Conservation (phyloP, 345 rosid species). For the Aegle marmelos region DNA sequence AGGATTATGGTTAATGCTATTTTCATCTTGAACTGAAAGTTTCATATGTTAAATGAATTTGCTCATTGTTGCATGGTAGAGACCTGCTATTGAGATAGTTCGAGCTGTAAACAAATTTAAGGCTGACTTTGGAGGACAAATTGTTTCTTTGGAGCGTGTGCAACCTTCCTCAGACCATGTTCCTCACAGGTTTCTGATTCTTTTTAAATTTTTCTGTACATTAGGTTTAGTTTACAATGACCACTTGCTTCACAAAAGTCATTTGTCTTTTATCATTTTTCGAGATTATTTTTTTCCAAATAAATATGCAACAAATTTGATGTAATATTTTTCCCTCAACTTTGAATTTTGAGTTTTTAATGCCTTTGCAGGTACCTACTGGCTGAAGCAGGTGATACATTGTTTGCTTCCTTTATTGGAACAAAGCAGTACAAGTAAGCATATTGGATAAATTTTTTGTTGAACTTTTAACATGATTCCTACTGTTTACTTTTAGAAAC, state of each 20-base stretch:
- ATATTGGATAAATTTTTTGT: neutral
- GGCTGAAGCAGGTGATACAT: constrained; percentile 94
- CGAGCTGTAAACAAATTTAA: constrained; percentile 90
- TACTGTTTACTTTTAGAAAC: neutral
- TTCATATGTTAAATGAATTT: neutral
- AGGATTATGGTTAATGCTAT: neutral
- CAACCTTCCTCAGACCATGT: constrained; percentile 96
- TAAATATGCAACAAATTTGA: neutral
- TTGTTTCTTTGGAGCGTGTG: constrained; percentile 81
- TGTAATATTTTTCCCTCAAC: neutral
- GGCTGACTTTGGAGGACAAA: constrained; percentile 93
- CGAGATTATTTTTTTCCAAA: neutral
- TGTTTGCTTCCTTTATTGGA: constrained; percentile 95
- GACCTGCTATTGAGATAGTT: constrained; percentile 82
- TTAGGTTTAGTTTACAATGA: neutral
- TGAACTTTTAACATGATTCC: neutral
- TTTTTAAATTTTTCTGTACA: neutral
- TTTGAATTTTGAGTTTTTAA: neutral
- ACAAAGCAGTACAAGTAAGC: constrained; percentile 94
- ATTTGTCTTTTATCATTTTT: neutral
- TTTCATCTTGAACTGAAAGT: neutral
- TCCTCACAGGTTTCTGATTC: constrained; percentile 66
- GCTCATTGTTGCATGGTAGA: constrained; percentile 36
- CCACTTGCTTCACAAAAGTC: neutral
- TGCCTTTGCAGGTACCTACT: constrained; percentile 62